Percentiles rank a stretch among this genome's conserved stretches.
Conservation (phyloP, 1,284 basidiomycete genomes). For the Fomitopsis betulina region DNA sequence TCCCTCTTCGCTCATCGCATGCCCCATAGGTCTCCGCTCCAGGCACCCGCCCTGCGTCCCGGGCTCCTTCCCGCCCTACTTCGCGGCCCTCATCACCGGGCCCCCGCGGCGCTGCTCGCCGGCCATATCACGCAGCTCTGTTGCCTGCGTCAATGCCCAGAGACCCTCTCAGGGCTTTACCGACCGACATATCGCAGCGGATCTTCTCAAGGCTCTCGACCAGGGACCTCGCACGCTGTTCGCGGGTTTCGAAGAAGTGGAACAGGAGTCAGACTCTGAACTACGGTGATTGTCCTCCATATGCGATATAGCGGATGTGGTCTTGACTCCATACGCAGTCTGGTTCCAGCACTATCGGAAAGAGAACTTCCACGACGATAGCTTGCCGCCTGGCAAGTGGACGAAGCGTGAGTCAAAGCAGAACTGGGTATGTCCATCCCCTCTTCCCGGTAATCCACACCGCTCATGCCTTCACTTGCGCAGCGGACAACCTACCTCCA, state of each 20-base stretch:
- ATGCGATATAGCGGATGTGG: not conserved
- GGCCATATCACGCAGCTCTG: slow-evolving; percentile 36
- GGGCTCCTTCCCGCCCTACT: slow-evolving; percentile 47
- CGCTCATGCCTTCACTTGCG: not conserved
- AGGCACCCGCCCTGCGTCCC: slow-evolving; percentile 20
- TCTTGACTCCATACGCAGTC: slow-evolving; percentile 40
- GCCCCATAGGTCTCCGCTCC: slow-evolving; percentile 57
- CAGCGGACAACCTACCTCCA: slow-evolving; percentile 58
- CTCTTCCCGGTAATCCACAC: not conserved
- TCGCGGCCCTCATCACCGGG: slow-evolving; percentile 61
- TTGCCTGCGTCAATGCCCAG: slow-evolving; percentile 21
- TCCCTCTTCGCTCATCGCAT: slow-evolving; percentile 34
- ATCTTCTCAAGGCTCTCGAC: slow-evolving; percentile 70
- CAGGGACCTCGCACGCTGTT: slow-evolving; percentile 67
- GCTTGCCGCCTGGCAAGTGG: slow-evolving; percentile 77
- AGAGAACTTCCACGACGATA: slow-evolving; percentile 75
- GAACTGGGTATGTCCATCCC: slow-evolving; percentile 58
- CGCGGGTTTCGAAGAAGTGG: slow-evolving; percentile 83
- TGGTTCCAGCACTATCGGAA: slow-evolving; percentile 88
- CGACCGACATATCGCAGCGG: slow-evolving; percentile 75
- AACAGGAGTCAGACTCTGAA: slow-evolving; percentile 83
- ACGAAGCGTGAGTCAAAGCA: slow-evolving; percentile 83
- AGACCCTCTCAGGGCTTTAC: slow-evolving; percentile 69
- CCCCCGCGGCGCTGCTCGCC: slow-evolving; percentile 37
- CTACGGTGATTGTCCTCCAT: slow-evolving; percentile 56